phyloP scores from a whole-genome alignment of 345 rosid genomes.

The Salix brachista region DNA sequence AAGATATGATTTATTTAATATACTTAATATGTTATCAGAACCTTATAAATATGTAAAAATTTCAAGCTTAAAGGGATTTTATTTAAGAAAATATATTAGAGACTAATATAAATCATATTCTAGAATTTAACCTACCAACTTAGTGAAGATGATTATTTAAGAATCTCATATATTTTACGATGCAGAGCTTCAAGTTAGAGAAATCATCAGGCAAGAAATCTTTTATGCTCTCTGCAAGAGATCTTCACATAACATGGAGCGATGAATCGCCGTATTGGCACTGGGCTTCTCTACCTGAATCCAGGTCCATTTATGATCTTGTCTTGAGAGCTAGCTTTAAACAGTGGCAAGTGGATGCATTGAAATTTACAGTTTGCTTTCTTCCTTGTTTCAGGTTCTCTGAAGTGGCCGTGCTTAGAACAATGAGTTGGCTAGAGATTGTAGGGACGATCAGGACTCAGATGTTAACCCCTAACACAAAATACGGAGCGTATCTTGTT shows the following conservation, averaged over 20 bases:
- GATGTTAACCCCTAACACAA: slow-evolving; percentile 42
- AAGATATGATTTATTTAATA: not conserved
- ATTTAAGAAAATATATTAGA: too few relatives aligned
- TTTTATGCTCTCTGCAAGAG: slow-evolving; percentile 58
- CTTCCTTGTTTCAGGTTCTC: slow-evolving; percentile 34
- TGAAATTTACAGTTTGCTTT: not conserved
- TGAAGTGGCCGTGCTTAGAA: slow-evolving; percentile 39
- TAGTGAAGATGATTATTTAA: too few relatives aligned
- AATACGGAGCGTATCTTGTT: slow-evolving; percentile 47
- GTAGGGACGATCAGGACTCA: slow-evolving; percentile 32
- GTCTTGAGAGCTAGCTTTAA: not conserved
- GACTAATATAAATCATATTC: too few relatives aligned
- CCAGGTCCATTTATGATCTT: slow-evolving; percentile 38
- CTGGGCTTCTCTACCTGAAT: slow-evolving; percentile 47
- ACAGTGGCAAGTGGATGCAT: not conserved
- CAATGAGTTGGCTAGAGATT: slow-evolving; percentile 42
- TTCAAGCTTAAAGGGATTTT: too few relatives aligned
- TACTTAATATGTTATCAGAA: too few relatives aligned
- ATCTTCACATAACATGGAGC: slow-evolving; percentile 52
- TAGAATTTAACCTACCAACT: too few relatives aligned
- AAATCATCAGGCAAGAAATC: slow-evolving; percentile 51
- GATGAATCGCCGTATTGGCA: slow-evolving; percentile 46
- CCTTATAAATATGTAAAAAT: too few relatives aligned
- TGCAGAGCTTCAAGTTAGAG: slow-evolving; percentile 58
- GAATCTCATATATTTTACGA: not conserved